phyloP scores from a whole-genome alignment of 177 flowering plant species.

The Vitis hybrid region DNA sequence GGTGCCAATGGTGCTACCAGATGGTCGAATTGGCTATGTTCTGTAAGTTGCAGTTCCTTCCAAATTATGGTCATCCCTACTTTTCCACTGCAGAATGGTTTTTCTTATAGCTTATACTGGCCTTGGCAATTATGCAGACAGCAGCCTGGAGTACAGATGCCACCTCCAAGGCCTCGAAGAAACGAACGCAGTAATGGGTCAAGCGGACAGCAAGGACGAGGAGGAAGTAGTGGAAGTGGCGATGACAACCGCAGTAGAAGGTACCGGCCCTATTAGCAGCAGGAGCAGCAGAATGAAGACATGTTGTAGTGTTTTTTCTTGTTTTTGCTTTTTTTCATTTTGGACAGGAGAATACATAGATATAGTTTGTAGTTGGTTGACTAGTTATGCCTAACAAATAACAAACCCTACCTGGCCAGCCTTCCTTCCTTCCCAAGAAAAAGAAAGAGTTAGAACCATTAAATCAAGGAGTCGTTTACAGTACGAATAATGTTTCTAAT shows the following conservation, averaged over 20 bases:
- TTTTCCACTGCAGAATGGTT: background rate
- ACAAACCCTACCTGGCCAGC: background rate
- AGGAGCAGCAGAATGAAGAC: constrained; percentile 9
- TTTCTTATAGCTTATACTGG: background rate
- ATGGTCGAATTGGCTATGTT: constrained; percentile 98
- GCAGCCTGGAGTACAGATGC: constrained; percentile 61
- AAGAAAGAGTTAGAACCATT: background rate
- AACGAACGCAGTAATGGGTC: constrained; percentile 54
- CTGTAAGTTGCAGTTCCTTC: constrained; percentile 58
- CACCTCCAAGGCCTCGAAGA: constrained; percentile 50
- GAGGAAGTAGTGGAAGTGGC: constrained; percentile 42
- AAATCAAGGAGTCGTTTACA: background rate
- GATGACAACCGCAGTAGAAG: constrained; percentile 63
- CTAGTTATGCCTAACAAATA: constrained; percentile 3
- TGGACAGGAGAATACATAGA: no score
- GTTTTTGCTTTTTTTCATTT: no score
- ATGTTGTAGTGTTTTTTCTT: constrained; percentile 4
- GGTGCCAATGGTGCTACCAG: constrained; percentile 99
- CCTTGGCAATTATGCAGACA: constrained; percentile 50
- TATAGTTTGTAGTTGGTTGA: constrained; percentile 6
- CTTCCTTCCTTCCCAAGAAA: no score
- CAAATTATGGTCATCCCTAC: background rate
- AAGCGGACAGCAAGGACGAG: constrained; percentile 50
- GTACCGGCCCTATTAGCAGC: constrained; percentile 73
- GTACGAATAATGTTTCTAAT: no score